These are phyloP conservation scores for Lachancea sp. DNA, from an alignment of 805 yeast genomes.

Conservation along the genomic window DNA sequence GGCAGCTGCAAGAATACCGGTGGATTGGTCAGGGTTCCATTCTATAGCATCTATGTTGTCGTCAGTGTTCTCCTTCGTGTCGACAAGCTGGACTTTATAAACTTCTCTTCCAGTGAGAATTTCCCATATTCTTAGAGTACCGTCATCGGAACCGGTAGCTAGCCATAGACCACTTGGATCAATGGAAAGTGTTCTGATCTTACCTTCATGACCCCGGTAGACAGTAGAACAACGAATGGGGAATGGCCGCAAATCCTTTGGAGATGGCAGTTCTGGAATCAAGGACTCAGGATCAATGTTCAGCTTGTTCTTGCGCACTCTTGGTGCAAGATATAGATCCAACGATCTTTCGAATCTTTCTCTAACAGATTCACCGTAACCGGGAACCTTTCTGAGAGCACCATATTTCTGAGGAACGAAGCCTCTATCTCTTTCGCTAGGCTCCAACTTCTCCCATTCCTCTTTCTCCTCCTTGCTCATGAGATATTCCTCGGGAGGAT, in stretches of 20 bases:
- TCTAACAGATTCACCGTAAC: constrained; percentile 75
- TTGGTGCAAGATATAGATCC: constrained; percentile 92
- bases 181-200: constrained; percentile 72
- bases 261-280: constrained; percentile 94
- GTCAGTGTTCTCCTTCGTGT: constrained; percentile 51
- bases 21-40: constrained; percentile 78
- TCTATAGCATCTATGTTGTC: constrained; percentile 75
- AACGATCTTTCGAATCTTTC: constrained; percentile 92
- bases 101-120: constrained; percentile 91
- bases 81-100: constrained; percentile 50
- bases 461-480: constrained; percentile 70
- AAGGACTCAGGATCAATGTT: constrained; percentile 94
- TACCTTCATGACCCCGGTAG: constrained; percentile 77
- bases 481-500: constrained; percentile 95
- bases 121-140: constrained; percentile 95
- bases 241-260: constrained; percentile 93
- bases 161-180: constrained; percentile 91
- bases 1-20: constrained; percentile 77
- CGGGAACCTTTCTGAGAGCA: constrained; percentile 88
- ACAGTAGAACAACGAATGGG: constrained; percentile 84
- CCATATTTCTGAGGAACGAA: constrained; percentile 76
- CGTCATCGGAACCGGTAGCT: constrained; percentile 98
- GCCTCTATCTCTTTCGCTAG: constrained; percentile 70
- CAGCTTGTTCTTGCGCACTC: constrained; percentile 84
- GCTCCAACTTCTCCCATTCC: constrained; percentile 63